phyloP scores from a whole-genome alignment of 2,329 filamentous ascomycete genomes.

The Hymenoscyphus infarciens region DNA sequence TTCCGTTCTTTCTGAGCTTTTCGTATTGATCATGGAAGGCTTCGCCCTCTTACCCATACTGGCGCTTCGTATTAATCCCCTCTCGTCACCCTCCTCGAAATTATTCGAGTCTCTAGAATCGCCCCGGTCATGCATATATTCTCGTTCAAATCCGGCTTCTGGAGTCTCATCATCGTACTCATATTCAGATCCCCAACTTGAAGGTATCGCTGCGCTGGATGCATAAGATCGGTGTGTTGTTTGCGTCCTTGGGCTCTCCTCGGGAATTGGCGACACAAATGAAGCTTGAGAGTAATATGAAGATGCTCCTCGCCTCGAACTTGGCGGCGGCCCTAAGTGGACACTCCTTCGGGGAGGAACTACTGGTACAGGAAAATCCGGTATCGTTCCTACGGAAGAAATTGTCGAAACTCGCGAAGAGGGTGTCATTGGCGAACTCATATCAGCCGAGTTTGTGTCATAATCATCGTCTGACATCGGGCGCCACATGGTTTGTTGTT shows the following conservation, averaged over 20 bases:
- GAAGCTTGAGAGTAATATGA: constrained; percentile 64
- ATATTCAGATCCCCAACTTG: constrained; percentile 54
- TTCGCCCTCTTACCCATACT: constrained; percentile 60
- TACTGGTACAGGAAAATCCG: constrained; percentile 43
- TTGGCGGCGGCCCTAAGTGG: constrained; percentile 57
- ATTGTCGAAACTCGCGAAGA: constrained; percentile 51
- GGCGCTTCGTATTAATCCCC: constrained; percentile 56
- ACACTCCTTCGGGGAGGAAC: constrained; percentile 43
- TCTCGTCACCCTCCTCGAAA: constrained; percentile 42
- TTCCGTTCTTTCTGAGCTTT: constrained; percentile 26
- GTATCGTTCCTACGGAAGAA: constrained; percentile 54
- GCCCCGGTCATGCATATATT: constrained; percentile 29
- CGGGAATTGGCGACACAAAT: constrained; percentile 71
- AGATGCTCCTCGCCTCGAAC: constrained; percentile 56
- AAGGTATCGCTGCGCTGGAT: constrained; percentile 70
- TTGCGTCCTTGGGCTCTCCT: constrained; percentile 56
- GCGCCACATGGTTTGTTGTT: constrained; percentile 13
- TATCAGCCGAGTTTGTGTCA: constrained; percentile 35
- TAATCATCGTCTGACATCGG: constrained; percentile 19
- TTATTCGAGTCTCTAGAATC: constrained; percentile 31
- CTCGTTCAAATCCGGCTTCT: constrained; percentile 19
- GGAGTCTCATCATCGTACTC: constrained; percentile 27
- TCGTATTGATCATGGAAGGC: constrained; percentile 52
- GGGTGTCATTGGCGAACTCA: constrained; percentile 45
- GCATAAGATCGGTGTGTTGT: constrained; percentile 62